Evolutionary conservation across 2,329 filamentous ascomycete genomes (phyloP), one percentile per base, ranked within the genome.

Genomic region (Phyllosticta citribraziliensis): DNA sequence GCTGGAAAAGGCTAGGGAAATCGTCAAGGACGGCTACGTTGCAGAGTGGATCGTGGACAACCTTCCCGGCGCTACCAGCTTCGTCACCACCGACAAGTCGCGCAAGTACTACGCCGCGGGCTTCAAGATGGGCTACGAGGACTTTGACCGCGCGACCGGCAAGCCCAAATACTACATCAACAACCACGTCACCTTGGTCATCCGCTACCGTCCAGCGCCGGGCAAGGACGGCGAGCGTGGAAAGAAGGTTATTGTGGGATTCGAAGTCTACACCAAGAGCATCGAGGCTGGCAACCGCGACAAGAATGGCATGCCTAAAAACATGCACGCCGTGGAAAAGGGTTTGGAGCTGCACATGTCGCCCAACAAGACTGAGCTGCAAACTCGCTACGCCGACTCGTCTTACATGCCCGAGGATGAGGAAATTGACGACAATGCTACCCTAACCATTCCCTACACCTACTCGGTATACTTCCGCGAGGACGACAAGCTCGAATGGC

Each of bases 31-130:
- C 58, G 89, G 88, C 40, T 95, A 94, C 72, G 85, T 94, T n/a
- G 86, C 87, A 1, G 91, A 96, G 74, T 96, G 91, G 91, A 95
- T 96, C 66, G 88, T 94, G 65, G 91, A 96, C 73, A 96, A 96
- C 68, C 80, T 96, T 10, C 91, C 91, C 1, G 91, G 91, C 6
- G 91, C 91, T 40, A 95, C 91, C 9, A 92, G 87, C 72, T 95
- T 95, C 70, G 88, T 94, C 27, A 93, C 89, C 0, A 87, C 89
- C 40, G 91, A 95, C 73, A 91, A 91, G 76, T 85, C 83, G 55
- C 82, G 85, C 68, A 95, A 92, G 73, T 95, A 96, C 78, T 96
- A 96, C 72, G 88, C 90, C 12, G 86, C 90, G 1, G 91, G 91
- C 1, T 96, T 96, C 80, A 95, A 94, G 75, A 80, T 96, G 61